Base-by-base conservation (phyloP, 257 asterid genomes). In the Pogostemon cablin region DNA sequence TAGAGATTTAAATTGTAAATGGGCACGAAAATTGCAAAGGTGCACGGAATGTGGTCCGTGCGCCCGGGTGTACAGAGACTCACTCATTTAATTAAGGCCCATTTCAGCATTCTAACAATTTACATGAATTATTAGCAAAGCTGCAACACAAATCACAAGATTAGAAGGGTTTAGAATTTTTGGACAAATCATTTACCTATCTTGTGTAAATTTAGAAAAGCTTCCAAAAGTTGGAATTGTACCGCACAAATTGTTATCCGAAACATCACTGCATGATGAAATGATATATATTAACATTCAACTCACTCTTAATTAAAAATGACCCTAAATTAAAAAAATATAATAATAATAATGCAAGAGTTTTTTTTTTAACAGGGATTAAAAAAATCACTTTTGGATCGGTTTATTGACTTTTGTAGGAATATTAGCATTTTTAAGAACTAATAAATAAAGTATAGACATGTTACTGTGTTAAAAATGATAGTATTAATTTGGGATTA, bases 231-330 rank as follows among this genome's bases (percentile, higher is more conserved):
- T 72, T 3, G 95, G 88, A 71, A 85, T 77, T 17, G 87, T 81
- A 49, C 91, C 95, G 50, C 91, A 84, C 76, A 88, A 80, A 61
- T 84, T 81, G 39, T 87, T 87, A 52, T 75, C 77, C n/a, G 91
- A 85, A 11, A 81, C 88, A 53, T 87, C 93, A 5, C 90, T 87
- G 87, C 82, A 64, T 20, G 25, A 20, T 20, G 25, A 0, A 20
- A 20, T 20, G 25, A 0, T 0, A 20, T 20, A 1, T 20, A 5
- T 63, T 17, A 55, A 37, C 7, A 1, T 4, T n/a, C 34, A 32
- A 62, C 7, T 11, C 46, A 57, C 56, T 35, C 7, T 20, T 20
- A 20, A 9, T 10, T 42, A 43, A 57, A 57, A 37, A 3, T 12
- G 3, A 10, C 12, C 4, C 2, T 8, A 8, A 47, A 47, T 2